phyloP scores from a whole-genome alignment of 345 rosid genomes.

The Ailanthus altissimus region DNA sequence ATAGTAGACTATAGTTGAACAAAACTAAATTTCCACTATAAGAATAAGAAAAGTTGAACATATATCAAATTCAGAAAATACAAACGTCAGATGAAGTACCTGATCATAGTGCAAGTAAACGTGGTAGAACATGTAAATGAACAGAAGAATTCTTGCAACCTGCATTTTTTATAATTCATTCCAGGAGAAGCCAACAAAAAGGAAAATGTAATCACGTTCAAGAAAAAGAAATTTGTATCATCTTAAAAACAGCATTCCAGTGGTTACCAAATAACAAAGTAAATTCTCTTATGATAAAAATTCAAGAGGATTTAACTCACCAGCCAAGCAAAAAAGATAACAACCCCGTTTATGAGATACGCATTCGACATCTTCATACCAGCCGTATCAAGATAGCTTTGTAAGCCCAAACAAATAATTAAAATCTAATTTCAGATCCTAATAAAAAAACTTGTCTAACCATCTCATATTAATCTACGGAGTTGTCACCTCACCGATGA shows the following conservation, averaged over 20 bases:
- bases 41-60: neutral
- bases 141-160: conserved; percentile 79
- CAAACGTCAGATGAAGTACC: conserved; percentile 42
- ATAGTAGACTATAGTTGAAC: neutral
- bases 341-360: conserved; percentile 75
- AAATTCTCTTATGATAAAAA: neutral
- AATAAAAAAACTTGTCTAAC: conserved; percentile 36
- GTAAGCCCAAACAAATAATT: conserved; percentile 21
- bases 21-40: neutral
- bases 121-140: conserved; percentile 76
- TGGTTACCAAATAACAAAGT: neutral
- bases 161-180: conserved; percentile 38
- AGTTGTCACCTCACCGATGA: conserved; percentile 84
- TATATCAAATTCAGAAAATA: neutral
- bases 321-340: conserved; percentile 78
- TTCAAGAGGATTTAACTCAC: conserved; percentile 44
- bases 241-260: conserved; percentile 9
- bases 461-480: conserved; percentile 92
- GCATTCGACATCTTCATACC: conserved; percentile 77
- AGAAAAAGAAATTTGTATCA: neutral
- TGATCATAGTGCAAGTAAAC: conserved; percentile 65
- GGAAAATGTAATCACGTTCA: neutral
- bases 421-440: neutral
- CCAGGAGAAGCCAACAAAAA: conserved; percentile 10
- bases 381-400: conserved; percentile 74